Percentiles rank a stretch among this genome's conserved stretches.
These are phyloP conservation scores for Haplosporangium sp. DNA, from an alignment of 371 early-diverging fungal species.

Conservation along the genomic window DNA sequence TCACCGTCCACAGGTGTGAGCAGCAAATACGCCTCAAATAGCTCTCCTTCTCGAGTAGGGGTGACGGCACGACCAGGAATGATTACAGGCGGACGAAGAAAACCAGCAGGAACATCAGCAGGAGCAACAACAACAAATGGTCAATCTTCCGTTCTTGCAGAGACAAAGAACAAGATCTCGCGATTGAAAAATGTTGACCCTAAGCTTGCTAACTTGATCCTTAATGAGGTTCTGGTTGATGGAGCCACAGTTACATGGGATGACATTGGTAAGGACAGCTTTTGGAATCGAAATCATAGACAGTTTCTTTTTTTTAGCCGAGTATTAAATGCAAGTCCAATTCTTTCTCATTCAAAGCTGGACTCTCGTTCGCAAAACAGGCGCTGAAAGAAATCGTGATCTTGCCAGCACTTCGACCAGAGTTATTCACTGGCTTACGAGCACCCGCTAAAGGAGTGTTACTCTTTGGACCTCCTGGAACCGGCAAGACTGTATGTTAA, in stretches of 20 bases:
- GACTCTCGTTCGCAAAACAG: conserved; percentile 78
- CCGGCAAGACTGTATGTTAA: conserved; percentile 65
- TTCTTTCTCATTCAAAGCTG: conserved; percentile 62
- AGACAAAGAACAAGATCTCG: conserved; percentile 47
- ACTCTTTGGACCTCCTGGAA: conserved; percentile 78
- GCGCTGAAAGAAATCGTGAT: conserved; percentile 82
- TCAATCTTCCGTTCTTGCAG: conserved; percentile 30
- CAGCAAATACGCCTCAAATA: background rate
- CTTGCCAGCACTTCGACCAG: conserved; percentile 83
- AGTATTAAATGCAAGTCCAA: too few species aligned
- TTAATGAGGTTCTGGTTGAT: conserved; percentile 72
- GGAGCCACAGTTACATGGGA: conserved; percentile 68
- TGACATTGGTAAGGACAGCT: conserved; percentile 60
- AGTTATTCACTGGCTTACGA: conserved; percentile 82
- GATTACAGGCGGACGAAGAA: conserved; percentile 45
- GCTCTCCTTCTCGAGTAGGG: conserved; percentile 10
- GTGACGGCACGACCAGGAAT: conserved; percentile 30
- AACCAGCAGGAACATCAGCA: conserved; percentile 20
- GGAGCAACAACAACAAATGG: conserved; percentile 3
- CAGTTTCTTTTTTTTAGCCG: too few species aligned
- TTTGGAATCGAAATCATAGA: background rate
- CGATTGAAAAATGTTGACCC: conserved; percentile 61
- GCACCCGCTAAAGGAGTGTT: conserved; percentile 75
- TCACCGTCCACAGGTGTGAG: background rate
- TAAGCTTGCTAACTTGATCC: conserved; percentile 67